Evolutionary conservation across 306 rosid species (phyloP), one percentile per base, ranked within the genome.

Genomic region (Parietaria judaica): DNA sequence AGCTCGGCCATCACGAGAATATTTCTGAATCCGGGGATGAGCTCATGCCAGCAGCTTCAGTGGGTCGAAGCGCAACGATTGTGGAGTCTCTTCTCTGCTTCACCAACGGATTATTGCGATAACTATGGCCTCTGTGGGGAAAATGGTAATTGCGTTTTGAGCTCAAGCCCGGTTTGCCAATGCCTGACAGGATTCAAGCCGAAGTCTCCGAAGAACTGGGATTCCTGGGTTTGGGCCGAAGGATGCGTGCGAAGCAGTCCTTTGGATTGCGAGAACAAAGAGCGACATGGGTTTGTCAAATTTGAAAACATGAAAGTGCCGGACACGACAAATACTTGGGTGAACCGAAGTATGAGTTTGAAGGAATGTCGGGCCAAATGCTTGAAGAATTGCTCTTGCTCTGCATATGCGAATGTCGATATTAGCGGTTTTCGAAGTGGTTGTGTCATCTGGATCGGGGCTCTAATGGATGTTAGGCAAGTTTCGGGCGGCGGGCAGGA

Each of bases 181-280:
- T 84, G 89, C 61, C 45, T 84, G 8, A 7, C 46, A n/a, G 86
- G 88, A 11, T 87, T 87, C 60, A 36, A 31, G 45, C 88, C 91
- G 0, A 78, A 55, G 53, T 82, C 79, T 6, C 77, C 47, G 10
- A 47, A 63, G 34, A 63, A 66, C 3, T 84, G 95, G 95, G 68
- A 76, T 36, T 9, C 43, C 23, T 55, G 70, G 67, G 83, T 77
- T 12, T 87, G 82, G 72, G 48, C 76, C 36, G 70, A 69, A 8
- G 91, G 91, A 36, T 87, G 95, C 45, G 66, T 69, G 0, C 69
- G 58, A 9, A 67, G 16, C 13, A 35, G 55, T 41, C 59, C 64
- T 7, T 31, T 79, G 55, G 78, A 65, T 53, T 87, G 85, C 49
- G 49, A n/a, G 5, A 64, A 81, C 49, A 71, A 51, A 49, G 65